Base-by-base conservation (phyloP, 2,329 filamentous ascomycete genomes). In the Cladophialophora chaetospira region DNA sequence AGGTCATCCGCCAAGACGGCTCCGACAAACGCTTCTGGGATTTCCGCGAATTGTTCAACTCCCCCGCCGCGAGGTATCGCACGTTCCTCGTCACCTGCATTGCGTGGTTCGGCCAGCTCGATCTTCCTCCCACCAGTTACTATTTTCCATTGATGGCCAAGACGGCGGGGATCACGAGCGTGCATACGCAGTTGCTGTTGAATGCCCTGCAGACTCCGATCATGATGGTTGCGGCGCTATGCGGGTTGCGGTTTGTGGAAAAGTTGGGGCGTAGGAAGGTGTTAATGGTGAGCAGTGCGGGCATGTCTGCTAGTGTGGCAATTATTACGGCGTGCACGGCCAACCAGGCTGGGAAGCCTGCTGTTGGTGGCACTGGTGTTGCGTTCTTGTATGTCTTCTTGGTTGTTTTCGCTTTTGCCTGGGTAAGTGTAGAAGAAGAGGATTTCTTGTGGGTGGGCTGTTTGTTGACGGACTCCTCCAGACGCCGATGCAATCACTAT, bases 381-480 rank as follows among this genome's bases (percentile, higher is more conserved):
- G 79, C 77, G n/a, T 77, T 81, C 64, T 77, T 82, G 47, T 83
- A 82, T 68, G 70, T 83, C 33, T 82, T 82, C 57, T 77, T 77
- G 1, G 76, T 79, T 54, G 72, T 79, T 21, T 83, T 77, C 68
- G 78, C 77, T 0, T 68, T 82, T 48, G 73, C 71, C 2, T 75
- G 71, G 55, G n/a, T n/a, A n/a, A n/a, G n/a, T n/a, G n/a, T n/a
- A n/a, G n/a, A n/a, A n/a, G n/a, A n/a, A n/a, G n/a, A n/a, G n/a
- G n/a, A n/a, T n/a, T n/a, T n/a, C n/a, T n/a, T n/a, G n/a, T n/a
- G n/a, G n/a, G n/a, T n/a, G n/a, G n/a, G n/a, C n/a, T n/a, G n/a
- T n/a, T n/a, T n/a, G n/a, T n/a, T n/a, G n/a, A n/a, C n/a, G n/a
- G n/a, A n/a, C n/a, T n/a, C n/a, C n/a, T n/a, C n/a, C n/a, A 40